Base-by-base conservation (phyloP, 116 monocot genomes). In the Iris pallida region DNA sequence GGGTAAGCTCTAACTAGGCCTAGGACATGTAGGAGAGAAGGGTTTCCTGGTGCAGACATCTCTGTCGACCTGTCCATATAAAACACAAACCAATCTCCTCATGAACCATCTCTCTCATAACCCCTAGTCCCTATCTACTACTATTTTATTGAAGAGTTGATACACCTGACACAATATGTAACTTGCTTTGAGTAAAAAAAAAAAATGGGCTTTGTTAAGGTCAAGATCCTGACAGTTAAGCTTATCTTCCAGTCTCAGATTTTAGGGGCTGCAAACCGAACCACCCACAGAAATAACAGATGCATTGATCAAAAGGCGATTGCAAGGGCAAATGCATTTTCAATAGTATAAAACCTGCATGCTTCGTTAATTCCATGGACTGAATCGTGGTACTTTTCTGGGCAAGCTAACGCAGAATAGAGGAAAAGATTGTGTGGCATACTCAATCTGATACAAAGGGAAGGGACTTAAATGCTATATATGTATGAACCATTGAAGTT, bases 391-490 rank as follows among this genome's bases (percentile, higher is more conserved):
- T 30, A 96, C 78, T 80, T 79, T 96, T 66, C 96, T 96, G 8
- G 96, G 89, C 54, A 75, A 11, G 92, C 96, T 68, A 96, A 79
- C 57, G 96, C 96, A 42, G 96, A 96, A 78, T 96, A 92, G 52
- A 96, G 96, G 58, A 96, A 96, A 54, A 96, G 86, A 68, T 91
- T 96, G 78, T 96, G 95, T n/a, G n/a, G n/a, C n/a, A n/a, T n/a
- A n/a, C n/a, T n/a, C n/a, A n/a, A n/a, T n/a, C n/a, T n/a, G n/a
- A n/a, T n/a, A n/a, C n/a, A n/a, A n/a, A n/a, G n/a, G n/a, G n/a
- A n/a, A n/a, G n/a, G n/a, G n/a, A n/a, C n/a, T n/a, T n/a, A n/a
- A n/a, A n/a, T n/a, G n/a, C n/a, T n/a, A n/a, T n/a, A n/a, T n/a
- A n/a, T n/a, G n/a, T n/a, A n/a, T n/a, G n/a, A n/a, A n/a, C n/a